Conservation (phyloP, 139 green algal species). For the Auxenochlorella protothecoides region DNA sequence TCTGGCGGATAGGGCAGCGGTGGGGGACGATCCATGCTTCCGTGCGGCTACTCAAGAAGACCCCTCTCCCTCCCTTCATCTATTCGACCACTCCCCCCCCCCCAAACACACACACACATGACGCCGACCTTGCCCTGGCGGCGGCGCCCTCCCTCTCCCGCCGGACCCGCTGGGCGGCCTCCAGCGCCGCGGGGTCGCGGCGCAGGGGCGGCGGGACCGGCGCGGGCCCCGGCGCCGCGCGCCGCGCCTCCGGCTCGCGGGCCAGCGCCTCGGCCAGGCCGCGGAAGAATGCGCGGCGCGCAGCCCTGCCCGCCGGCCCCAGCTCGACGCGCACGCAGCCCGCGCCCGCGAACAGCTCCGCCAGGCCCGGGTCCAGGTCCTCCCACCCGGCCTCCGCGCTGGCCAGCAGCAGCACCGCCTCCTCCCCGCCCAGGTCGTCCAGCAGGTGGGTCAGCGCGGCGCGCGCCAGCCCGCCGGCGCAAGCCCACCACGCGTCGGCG, state of each 20-base stretch:
- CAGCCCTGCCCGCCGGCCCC: conserved; percentile 2
- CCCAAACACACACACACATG: not conserved
- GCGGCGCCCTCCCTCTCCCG: conserved; percentile 7
- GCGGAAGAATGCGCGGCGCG: conserved; percentile 29
- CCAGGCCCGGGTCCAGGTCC: conserved; percentile 36
- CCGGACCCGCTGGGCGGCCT: conserved; percentile 5
- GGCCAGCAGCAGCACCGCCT: conserved; percentile 80
- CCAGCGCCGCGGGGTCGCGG: conserved; percentile 18
- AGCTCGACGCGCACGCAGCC: conserved; percentile 20
- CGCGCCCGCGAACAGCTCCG: conserved; percentile 19
- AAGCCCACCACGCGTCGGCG: conserved; percentile 29
- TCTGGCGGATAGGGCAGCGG: not conserved
- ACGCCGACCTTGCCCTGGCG: conserved; percentile 2
- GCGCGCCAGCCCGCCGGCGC: conserved; percentile 6
- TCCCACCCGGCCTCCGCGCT: conserved; percentile 40
- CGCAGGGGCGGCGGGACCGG: conserved; percentile 16
- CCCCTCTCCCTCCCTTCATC: not conserved
- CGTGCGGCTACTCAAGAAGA: not conserved
- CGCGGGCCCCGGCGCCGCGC: not conserved
- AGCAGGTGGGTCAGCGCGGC: conserved; percentile 70
- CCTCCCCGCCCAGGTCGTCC: conserved; percentile 61
- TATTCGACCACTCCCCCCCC: too few relatives aligned
- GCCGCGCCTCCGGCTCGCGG: not conserved
- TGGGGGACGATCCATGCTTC: not conserved
- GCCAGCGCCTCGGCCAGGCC: conserved; percentile 16